phyloP scores from a whole-genome alignment of 2,329 filamentous ascomycete species.

The Hymenoscyphus repandus region DNA sequence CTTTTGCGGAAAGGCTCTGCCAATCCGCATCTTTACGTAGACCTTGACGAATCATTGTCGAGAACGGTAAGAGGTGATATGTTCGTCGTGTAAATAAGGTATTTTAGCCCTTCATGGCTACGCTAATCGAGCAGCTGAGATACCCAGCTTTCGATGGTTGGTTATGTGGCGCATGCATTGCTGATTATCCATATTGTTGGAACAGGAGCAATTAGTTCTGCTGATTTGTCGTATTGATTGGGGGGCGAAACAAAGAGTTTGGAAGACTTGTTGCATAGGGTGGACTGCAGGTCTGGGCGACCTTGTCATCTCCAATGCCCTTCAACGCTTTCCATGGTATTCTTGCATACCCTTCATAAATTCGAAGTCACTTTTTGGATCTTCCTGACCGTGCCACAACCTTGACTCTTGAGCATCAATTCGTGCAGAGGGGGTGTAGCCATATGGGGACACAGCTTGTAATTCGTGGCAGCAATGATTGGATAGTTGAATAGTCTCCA shows the following conservation, averaged over 20 bases:
- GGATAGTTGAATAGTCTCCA: neutral
- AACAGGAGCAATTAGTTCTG: neutral
- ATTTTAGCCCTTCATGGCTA: neutral
- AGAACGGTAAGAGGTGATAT: too few species aligned
- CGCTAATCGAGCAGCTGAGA: constrained; percentile 2
- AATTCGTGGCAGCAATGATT: neutral
- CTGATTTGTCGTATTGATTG: neutral
- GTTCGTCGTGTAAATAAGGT: neutral
- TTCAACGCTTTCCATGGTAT: neutral
- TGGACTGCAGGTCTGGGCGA: neutral
- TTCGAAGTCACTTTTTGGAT: too few species aligned
- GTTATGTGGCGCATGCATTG: constrained; percentile 6
- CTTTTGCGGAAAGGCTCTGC: too few species aligned
- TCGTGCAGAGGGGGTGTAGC: neutral
- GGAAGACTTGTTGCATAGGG: neutral
- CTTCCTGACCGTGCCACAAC: neutral
- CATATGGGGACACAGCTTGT: neutral
- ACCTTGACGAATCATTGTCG: too few species aligned
- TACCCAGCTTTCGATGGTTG: constrained; percentile 1
- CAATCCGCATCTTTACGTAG: too few species aligned
- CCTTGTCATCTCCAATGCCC: neutral
- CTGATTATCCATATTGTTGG: constrained; percentile 5
- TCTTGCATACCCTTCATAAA: neutral
- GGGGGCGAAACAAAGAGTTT: neutral
- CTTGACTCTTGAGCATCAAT: neutral